These are phyloP conservation scores for Fusarium fujikuroi DNA, from an alignment of 2,329 filamentous ascomycete species.

Conservation along the genomic window DNA sequence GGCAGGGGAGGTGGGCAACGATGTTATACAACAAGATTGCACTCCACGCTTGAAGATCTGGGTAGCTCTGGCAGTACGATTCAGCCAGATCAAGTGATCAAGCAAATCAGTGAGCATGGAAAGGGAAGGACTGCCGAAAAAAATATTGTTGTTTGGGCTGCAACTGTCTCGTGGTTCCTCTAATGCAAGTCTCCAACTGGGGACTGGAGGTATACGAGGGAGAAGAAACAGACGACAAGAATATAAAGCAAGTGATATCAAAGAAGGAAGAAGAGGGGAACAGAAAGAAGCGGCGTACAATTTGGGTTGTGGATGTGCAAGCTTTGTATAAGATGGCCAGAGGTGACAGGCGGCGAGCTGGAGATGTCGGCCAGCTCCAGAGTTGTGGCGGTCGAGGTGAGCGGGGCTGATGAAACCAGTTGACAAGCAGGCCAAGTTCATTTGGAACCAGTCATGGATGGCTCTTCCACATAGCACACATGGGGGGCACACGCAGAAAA, in stretches of 20 bases:
- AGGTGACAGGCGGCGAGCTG: constrained; percentile 50
- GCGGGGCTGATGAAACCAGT: constrained; percentile 56
- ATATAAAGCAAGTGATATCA: neutral
- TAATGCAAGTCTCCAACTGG: neutral
- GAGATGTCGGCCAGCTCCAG: constrained; percentile 60
- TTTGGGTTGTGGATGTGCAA: constrained; percentile 38
- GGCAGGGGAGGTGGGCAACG: neutral
- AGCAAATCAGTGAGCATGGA: neutral
- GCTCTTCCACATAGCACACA: constrained; percentile 46
- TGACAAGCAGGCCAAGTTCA: constrained; percentile 57
- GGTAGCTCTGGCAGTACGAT: neutral
- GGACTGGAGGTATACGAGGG: neutral
- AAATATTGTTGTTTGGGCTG: neutral
- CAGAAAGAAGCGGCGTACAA: constrained; percentile 34
- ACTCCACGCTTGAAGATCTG: neutral
- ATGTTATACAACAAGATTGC: neutral
- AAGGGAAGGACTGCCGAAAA: neutral
- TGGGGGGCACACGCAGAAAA: constrained; percentile 41
- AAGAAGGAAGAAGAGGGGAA: constrained; percentile 31
- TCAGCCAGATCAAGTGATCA: neutral
- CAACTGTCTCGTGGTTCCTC: neutral
- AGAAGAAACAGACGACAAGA: neutral
- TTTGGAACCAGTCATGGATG: constrained; percentile 55
- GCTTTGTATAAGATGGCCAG: constrained; percentile 40
- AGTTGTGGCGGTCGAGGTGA: constrained; percentile 51